phyloP scores from a whole-genome alignment of 2,329 filamentous ascomycete genomes.

The Leptographium radiaticola region DNA sequence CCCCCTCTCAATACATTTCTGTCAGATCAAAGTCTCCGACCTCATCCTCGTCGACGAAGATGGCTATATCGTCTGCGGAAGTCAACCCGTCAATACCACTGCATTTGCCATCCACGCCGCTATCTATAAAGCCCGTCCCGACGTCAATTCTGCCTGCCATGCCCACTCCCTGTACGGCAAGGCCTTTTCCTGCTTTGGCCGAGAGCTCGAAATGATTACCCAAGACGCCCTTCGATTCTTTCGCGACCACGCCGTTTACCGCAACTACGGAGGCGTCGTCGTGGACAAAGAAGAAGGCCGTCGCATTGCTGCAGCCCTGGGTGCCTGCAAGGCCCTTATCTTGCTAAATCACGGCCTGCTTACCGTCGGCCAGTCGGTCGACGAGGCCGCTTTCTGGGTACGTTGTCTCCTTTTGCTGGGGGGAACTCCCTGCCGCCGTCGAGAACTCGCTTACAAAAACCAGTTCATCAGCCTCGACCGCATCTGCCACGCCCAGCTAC shows the following conservation, averaged over 20 bases:
- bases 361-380: slow-evolving; percentile 56
- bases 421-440: no score
- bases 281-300: slow-evolving; percentile 50
- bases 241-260: slow-evolving; percentile 53
- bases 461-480: slow-evolving; percentile 55
- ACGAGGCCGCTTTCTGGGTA: slow-evolving; percentile 44
- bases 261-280: slow-evolving; percentile 36
- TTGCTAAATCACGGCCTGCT: slow-evolving; percentile 59
- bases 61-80: slow-evolving; percentile 13
- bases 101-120: slow-evolving; percentile 59
- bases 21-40: no score
- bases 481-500: slow-evolving; percentile 52
- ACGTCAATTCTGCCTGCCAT: slow-evolving; percentile 56
- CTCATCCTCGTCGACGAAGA: slow-evolving; percentile 21
- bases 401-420: no score
- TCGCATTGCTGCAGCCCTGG: slow-evolving; percentile 49
- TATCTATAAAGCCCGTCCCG: slow-evolving; percentile 49
- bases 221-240: slow-evolving; percentile 49
- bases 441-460: slow-evolving; percentile 21
- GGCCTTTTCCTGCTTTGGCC: slow-evolving; percentile 52
- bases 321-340: slow-evolving; percentile 46
- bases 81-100: slow-evolving; percentile 46
- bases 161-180: slow-evolving; percentile 52
- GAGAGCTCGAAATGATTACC: slow-evolving; percentile 54
- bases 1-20: no score